These are phyloP conservation scores for Phanerochaete carnosa DNA, from an alignment of 768 basidiomycete genomes.

Conservation along the genomic window DNA sequence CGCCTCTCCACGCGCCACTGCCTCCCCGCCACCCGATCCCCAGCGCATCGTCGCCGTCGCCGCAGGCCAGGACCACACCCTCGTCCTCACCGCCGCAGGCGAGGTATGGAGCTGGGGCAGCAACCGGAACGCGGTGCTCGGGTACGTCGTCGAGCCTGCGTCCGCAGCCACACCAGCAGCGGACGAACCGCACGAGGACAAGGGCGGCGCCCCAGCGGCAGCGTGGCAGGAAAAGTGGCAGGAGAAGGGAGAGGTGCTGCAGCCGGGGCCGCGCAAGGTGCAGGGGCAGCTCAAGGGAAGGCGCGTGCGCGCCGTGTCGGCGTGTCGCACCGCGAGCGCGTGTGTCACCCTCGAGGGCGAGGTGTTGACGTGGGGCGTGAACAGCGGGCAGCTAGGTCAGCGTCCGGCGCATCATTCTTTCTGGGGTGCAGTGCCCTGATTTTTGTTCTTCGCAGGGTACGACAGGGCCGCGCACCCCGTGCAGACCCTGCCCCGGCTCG, in stretches of 20 bases:
- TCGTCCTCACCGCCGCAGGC: constrained; percentile 76
- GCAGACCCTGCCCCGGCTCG: constrained; percentile 76
- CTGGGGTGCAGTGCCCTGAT: not conserved
- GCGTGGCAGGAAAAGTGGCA: not conserved
- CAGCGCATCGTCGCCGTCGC: constrained; percentile 65
- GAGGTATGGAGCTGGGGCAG: constrained; percentile 90
- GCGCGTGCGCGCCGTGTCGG: constrained; percentile 74
- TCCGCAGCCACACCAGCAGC: no score
- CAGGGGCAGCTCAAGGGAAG: constrained; percentile 74
- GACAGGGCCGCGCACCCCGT: constrained; percentile 70
- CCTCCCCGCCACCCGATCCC: constrained; percentile 37
- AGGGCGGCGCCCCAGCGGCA: not conserved
- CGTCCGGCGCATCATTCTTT: not conserved
- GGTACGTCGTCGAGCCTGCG: constrained; percentile 71
- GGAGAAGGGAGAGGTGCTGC: not conserved
- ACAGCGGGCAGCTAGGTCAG: constrained; percentile 86
- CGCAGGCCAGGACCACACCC: constrained; percentile 91
- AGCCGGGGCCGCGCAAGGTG: constrained; percentile 63
- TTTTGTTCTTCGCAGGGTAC: constrained; percentile 49
- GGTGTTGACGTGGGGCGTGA: constrained; percentile 91
- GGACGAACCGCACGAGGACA: not conserved
- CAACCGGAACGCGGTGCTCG: constrained; percentile 86
- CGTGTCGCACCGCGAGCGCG: constrained; percentile 81
- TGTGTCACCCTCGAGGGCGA: constrained; percentile 71
- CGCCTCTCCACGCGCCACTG: not conserved